Evolutionary conservation across 371 early-diverging fungal genomes (phyloP).

Genomic region (Rhizopus sp.): DNA sequence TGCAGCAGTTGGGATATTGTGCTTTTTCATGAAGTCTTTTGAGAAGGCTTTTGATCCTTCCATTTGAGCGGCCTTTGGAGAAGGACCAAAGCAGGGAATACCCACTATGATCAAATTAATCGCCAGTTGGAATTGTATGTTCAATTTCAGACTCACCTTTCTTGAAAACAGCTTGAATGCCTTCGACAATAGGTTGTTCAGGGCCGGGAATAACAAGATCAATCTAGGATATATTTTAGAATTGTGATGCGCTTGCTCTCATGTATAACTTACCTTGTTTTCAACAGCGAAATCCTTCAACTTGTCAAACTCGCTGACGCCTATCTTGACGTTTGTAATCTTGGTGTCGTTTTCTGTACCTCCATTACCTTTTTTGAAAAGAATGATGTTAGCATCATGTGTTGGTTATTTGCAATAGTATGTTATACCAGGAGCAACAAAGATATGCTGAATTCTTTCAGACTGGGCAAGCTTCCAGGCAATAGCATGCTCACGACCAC

Average conservation of each 20-base stretch:
- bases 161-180: slow-evolving; percentile 80
- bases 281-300: slow-evolving; percentile 80
- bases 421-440: slow-evolving; percentile 86
- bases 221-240: slow-evolving; percentile 35
- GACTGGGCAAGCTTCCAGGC: slow-evolving; percentile 90
- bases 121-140: background rate
- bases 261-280: slow-evolving; percentile 61
- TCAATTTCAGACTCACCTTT: slow-evolving; percentile 56
- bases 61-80: slow-evolving; percentile 84
- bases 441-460: slow-evolving; percentile 74
- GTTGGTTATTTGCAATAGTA: background rate
- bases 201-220: slow-evolving; percentile 93
- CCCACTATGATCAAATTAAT: slow-evolving; percentile 65
- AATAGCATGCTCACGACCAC: slow-evolving; percentile 97
- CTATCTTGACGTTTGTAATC: slow-evolving; percentile 80
- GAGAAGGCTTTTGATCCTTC: slow-evolving; percentile 98
- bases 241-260: background rate
- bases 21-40: slow-evolving; percentile 96
- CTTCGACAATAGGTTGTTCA: slow-evolving; percentile 96
- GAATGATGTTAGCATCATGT: slow-evolving; percentile 1
- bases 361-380: slow-evolving; percentile 76
- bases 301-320: slow-evolving; percentile 70
- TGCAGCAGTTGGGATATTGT: slow-evolving; percentile 94
- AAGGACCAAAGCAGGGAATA: slow-evolving; percentile 94
- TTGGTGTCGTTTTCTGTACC: slow-evolving; percentile 82